Evolutionary conservation across 164 flowering plant genomes (phyloP).

Genomic region (Brasenia schreberi): DNA sequence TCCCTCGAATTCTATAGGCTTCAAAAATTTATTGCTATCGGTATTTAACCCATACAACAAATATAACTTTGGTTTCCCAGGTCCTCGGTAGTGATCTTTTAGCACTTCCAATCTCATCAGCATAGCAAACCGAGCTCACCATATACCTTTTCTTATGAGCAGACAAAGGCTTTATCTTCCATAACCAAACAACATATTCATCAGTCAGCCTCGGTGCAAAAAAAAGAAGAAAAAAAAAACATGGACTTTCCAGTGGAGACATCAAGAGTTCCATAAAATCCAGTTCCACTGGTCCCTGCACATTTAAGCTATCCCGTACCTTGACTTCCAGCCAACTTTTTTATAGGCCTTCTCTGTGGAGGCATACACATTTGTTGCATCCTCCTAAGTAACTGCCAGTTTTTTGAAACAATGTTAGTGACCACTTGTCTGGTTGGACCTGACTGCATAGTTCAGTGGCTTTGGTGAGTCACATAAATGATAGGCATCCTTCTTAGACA

Average conservation of each 20-base stretch:
- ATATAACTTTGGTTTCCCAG: constrained; percentile 53
- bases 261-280: constrained; percentile 13
- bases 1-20: constrained; percentile 84
- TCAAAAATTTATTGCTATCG: constrained; percentile 68
- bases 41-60: constrained; percentile 84
- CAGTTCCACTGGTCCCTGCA: too few species aligned
- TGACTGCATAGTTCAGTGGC: constrained; percentile 2
- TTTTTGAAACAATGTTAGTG: constrained; percentile 51
- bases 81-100: constrained; percentile 27
- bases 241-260: constrained; percentile 59
- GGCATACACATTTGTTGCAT: too few species aligned
- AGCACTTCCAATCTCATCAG: constrained; percentile 63
- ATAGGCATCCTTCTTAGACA: not conserved
- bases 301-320: too few species aligned
- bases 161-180: constrained; percentile 64
- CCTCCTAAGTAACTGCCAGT: constrained; percentile 48
- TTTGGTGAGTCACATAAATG: constrained; percentile 4
- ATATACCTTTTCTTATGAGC: constrained; percentile 71
- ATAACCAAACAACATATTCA: constrained; percentile 92
- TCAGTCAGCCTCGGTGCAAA: constrained; percentile 73
- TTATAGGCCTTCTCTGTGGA: too few species aligned
- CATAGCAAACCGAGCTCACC: constrained; percentile 42
- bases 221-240: constrained; percentile 53
- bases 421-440: constrained; percentile 10
- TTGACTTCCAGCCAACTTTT: too few species aligned